Evolutionary conservation across 306 rosid genomes (phyloP).

Genomic region (barrel medic (Medicago truncatula)): MtrunA17r5.0-ANR NC_053045.1:33744001-33744500

Average conservation of each 20-base stretch:
- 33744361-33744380: too few relatives aligned
- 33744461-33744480: too few relatives aligned
- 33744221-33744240: background rate
- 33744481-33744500: too few relatives aligned
- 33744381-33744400: too few relatives aligned
- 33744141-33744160: background rate
- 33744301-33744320: too few relatives aligned
- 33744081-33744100: constrained; percentile 6
- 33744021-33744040: too few relatives aligned
- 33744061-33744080: constrained; percentile 18
- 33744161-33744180: background rate
- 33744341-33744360: too few relatives aligned
- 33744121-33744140: constrained; percentile 10
- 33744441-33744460: too few relatives aligned
- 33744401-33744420: too few relatives aligned
- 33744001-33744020: background rate
- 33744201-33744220: background rate
- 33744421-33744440: too few relatives aligned
- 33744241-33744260: background rate
- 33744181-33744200: background rate
- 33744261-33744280: background rate
- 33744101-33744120: constrained; percentile 5
- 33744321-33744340: too few relatives aligned
- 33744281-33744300: background rate
- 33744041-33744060: background rate